Conservation (phyloP, 371 early-diverging fungal genomes). For the Rhizomucor miehei region DNA sequence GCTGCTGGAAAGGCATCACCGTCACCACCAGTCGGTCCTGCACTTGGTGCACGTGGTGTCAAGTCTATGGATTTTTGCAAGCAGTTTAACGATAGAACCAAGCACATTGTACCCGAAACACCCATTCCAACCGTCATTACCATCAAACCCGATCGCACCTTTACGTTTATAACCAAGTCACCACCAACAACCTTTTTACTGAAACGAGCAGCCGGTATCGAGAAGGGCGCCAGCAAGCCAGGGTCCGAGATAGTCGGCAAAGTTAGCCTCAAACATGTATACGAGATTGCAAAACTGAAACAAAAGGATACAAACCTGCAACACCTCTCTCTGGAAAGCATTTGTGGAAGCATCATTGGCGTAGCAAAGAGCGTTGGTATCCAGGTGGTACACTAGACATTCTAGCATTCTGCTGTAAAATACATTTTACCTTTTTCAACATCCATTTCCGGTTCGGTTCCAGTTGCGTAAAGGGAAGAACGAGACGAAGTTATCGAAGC, state of each 20-base stretch:
- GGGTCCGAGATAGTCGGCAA: conserved; percentile 76
- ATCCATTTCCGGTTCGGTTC: no score
- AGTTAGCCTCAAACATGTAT: conserved; percentile 89
- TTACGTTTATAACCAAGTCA: conserved; percentile 83
- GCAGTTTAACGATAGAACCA: conserved; percentile 96
- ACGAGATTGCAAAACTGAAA: conserved; percentile 93
- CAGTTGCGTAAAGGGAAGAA: no score
- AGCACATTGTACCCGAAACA: conserved; percentile 76
- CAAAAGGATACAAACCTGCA: conserved; percentile 77
- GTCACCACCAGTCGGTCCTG: conserved; percentile 95
- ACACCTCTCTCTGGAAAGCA: conserved; percentile 66
- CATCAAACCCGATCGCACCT: conserved; percentile 90
- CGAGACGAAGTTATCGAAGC: no score
- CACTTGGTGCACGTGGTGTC: conserved; percentile 95
- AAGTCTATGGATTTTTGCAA: conserved; percentile 99
- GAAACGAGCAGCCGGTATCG: conserved; percentile 88
- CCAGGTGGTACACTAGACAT: conserved; percentile 66
- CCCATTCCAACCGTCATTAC: conserved; percentile 85
- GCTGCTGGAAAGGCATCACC: conserved; percentile 94
- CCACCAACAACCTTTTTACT: conserved; percentile 91
- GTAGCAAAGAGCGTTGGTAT: conserved; percentile 86
- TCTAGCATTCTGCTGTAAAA: not conserved
- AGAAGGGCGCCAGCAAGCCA: conserved; percentile 80
- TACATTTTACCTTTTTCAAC: no score
- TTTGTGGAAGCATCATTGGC: conserved; percentile 77